Base-by-base conservation (phyloP, 2,329 filamentous ascomycete species). In the Claviceps purpurea region DNA sequence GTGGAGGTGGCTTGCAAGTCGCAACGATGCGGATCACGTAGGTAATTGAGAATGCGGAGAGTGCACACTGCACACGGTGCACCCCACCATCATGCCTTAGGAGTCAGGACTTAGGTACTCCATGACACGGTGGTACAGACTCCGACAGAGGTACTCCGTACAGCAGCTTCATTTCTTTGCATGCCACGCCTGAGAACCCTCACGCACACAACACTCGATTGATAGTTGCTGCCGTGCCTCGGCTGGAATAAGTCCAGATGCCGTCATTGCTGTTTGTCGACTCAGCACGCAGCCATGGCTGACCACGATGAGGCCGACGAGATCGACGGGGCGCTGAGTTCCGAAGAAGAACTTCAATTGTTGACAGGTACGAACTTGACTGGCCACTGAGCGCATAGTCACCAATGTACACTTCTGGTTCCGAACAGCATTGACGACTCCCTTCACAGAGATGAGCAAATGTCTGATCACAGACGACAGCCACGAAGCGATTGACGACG, bases 261-360 rank as follows among this genome's bases (percentile, higher is more conserved):
- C 64, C 54, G 65, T 63, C 62, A 60, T 57, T 53, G 61, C 57
- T 56, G 58, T 53, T 54, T 52, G 56, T 56, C 50, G 56, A 57
- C 54, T 53, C 53, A 57, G 61, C 58, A 57, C 60, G 62, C 59
- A 62, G 73, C 60, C 62, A 79, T 79, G 76, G 70, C 72, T 61
- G 72, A 86, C 72, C 79, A 81, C 70, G 84, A 89, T 54, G 63
- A 62, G 53, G 54, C 78, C 63, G 77, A 76, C 61, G 78, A 80
- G 68, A 54, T 78, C 63, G 77, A 76, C 61, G 78, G 80, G 68
- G 77, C 75, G 16, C 22, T 51, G 48, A 51, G 48, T 64, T 76
- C 87, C 68, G 85, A 90, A 69, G 84, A 81, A 68, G 87, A 89
- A 71, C 79, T 89, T 68, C 84, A 90, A 70, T 89, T 95, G 72